Percentiles rank a stretch among this genome's conserved stretches.
These are phyloP conservation scores for Marasmius sp. DNA, from an alignment of 1,284 basidiomycete genomes.

Conservation along the genomic window DNA sequence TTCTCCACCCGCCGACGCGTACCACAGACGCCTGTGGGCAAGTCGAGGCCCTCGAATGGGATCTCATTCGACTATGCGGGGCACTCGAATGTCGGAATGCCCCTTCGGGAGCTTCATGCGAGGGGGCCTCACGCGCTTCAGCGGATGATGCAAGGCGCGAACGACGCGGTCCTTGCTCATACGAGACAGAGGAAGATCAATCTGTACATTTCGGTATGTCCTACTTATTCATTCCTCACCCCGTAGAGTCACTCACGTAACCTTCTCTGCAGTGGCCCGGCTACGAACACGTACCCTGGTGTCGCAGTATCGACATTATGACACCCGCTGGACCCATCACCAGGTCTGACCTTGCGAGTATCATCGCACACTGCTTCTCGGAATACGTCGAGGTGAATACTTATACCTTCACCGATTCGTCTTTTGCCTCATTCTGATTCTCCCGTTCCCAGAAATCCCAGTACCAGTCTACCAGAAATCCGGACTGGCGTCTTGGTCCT, in stretches of 20 bases:
- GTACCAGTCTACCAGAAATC: background rate
- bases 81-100: background rate
- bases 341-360: background rate
- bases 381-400: background rate
- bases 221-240: background rate
- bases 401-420: no score
- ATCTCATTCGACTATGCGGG: background rate
- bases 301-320: background rate
- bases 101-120: background rate
- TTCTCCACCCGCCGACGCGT: background rate
- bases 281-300: background rate
- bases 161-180: background rate
- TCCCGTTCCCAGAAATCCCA: background rate
- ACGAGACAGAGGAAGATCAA: background rate
- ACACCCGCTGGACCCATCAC: background rate
- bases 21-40: background rate
- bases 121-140: background rate
- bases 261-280: background rate
- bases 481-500: background rate
- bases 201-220: background rate
- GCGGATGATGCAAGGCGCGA: background rate
- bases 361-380: background rate
- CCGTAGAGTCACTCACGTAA: background rate
- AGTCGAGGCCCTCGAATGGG: background rate
- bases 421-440: background rate